Evolutionary conservation across 2,329 filamentous ascomycete genomes (phyloP).

Genomic region (Periconia sp.): DNA sequence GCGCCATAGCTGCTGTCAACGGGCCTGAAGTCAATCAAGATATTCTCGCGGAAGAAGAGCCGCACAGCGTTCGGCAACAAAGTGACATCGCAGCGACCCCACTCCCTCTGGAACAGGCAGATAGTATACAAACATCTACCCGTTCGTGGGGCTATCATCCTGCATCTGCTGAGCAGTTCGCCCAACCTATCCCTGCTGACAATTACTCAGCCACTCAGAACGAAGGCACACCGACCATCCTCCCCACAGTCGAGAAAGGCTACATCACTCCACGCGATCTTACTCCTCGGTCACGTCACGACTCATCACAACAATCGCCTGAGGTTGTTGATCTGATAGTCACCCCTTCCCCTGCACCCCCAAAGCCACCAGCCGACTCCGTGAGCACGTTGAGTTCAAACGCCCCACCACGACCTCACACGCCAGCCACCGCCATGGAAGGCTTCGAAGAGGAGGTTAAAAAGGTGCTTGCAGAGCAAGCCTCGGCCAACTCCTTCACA

Average conservation of each 20-base stretch:
- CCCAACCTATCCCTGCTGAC: constrained; percentile 22
- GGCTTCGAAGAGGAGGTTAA: constrained; percentile 8
- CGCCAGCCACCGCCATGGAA: constrained; percentile 10
- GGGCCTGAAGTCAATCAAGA: too few relatives aligned
- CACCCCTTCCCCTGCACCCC: constrained; percentile 20
- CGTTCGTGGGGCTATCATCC: background rate
- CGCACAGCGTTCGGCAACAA: background rate
- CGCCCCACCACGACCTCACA: constrained; percentile 20
- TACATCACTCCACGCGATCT: background rate
- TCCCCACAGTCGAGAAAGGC: constrained; percentile 17
- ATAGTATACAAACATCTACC: background rate
- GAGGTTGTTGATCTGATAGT: constrained; percentile 4
- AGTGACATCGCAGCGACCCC: background rate
- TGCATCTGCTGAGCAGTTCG: constrained; percentile 20
- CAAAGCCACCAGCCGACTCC: constrained; percentile 25
- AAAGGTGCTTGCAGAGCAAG: constrained; percentile 6
- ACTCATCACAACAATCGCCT: constrained; percentile 35
- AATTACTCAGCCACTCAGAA: constrained; percentile 21
- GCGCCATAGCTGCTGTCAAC: too few relatives aligned
- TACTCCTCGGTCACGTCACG: constrained; percentile 27
- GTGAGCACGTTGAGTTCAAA: constrained; percentile 18
- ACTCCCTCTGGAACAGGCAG: background rate
- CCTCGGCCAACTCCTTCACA: constrained; percentile 14
- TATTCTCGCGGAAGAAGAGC: too few relatives aligned
- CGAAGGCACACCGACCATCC: constrained; percentile 15